Evolutionary conservation across 148 eudicot species (phyloP).

Genomic region (Nyssa sinensis): DNA sequence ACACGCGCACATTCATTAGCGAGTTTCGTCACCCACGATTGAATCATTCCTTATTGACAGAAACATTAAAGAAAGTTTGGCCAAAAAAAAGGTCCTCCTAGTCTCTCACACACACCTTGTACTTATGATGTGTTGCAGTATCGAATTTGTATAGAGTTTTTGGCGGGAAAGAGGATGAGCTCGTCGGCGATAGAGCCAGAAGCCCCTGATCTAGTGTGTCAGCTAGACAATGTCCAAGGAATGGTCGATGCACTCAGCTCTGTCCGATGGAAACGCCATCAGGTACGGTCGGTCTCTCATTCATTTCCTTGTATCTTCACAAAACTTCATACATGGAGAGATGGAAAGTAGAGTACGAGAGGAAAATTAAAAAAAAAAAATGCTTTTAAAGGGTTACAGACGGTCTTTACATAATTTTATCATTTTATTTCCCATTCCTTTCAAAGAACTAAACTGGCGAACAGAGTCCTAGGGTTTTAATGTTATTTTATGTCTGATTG

Average conservation of each 20-base stretch:
- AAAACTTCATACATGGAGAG: not conserved
- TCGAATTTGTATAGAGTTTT: not conserved
- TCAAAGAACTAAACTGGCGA: not conserved
- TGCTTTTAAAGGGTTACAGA: not conserved
- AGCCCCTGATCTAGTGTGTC: constrained; percentile 58
- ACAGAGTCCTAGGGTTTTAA: constrained; percentile 14
- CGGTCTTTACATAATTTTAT: not conserved
- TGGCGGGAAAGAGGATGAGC: constrained; percentile 53
- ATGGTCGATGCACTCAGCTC: constrained; percentile 89
- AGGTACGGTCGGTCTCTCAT: constrained; percentile 34
- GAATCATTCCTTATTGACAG: too few relatives aligned
- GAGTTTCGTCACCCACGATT: too few relatives aligned
- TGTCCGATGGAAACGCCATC: constrained; percentile 94
- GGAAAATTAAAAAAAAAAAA: too few relatives aligned
- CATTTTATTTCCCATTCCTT: not conserved
- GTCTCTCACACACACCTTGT: too few relatives aligned
- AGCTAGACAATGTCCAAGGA: constrained; percentile 91
- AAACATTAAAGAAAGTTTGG: too few relatives aligned
- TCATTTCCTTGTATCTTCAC: not conserved
- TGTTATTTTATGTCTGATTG: not conserved
- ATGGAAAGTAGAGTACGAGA: too few relatives aligned
- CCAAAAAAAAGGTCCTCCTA: too few relatives aligned
- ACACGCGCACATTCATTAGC: too few relatives aligned
- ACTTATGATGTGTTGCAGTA: too few relatives aligned
- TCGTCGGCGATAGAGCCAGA: constrained; percentile 52